phyloP scores from a whole-genome alignment of 225 moss, liverwort and hornwort genomes.

The Straminergon stramineum region DNA sequence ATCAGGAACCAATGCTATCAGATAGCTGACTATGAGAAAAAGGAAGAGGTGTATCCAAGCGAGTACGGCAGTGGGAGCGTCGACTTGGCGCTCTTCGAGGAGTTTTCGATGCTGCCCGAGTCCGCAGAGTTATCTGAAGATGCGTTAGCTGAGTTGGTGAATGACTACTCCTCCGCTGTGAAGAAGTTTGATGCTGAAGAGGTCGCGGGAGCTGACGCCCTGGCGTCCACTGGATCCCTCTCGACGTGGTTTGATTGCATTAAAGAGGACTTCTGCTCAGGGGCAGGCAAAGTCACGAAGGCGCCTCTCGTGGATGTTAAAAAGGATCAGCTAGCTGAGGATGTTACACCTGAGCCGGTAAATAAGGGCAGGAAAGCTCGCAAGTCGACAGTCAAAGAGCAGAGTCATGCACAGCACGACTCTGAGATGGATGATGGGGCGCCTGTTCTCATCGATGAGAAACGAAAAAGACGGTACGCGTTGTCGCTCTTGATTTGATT shows the following conservation, averaged over 20 bases:
- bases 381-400: constrained; percentile 2
- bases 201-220: neutral
- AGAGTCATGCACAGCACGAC: constrained; percentile 10
- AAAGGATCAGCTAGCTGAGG: neutral
- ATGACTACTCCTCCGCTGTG: constrained; percentile 12
- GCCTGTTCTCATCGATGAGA: constrained; percentile 36
- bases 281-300: neutral
- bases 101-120: neutral
- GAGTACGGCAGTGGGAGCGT: neutral
- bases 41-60: neutral
- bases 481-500: neutral
- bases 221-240: constrained; percentile 22
- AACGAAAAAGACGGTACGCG: constrained; percentile 33
- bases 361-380: constrained; percentile 19
- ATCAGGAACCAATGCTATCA: constrained; percentile 11
- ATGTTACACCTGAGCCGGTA: neutral
- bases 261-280: constrained; percentile 3
- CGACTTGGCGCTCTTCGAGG: neutral
- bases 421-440: constrained; percentile 22
- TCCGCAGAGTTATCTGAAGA: constrained; percentile 7
- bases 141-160: constrained; percentile 2
- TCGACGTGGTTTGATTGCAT: constrained; percentile 39
- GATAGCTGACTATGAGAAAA: neutral
- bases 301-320: neutral
- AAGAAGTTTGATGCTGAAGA: constrained; percentile 24